These are phyloP conservation scores for Tripterygium wilfordii DNA, from an alignment of 177 flowering plant species.

Conservation along the genomic window DNA sequence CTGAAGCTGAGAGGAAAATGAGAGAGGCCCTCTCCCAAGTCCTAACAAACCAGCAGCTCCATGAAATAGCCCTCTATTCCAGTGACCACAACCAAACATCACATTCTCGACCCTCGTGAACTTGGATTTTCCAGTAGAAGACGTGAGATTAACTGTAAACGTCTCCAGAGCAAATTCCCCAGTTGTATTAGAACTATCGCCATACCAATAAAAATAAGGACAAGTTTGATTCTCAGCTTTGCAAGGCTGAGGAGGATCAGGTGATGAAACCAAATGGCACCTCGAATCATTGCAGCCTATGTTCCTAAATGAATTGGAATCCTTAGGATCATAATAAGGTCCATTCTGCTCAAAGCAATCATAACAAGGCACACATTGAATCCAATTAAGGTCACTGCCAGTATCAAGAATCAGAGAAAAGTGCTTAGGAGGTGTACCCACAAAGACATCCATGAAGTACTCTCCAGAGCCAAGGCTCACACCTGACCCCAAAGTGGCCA, in stretches of 20 bases:
- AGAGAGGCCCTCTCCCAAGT: slow-evolving; percentile 84
- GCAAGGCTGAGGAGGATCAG: slow-evolving; percentile 60
- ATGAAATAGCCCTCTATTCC: slow-evolving; percentile 92
- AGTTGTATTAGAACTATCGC: slow-evolving; percentile 88
- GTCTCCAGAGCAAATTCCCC: slow-evolving; percentile 87
- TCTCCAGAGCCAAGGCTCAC: slow-evolving; percentile 90
- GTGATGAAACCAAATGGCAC: slow-evolving; percentile 66
- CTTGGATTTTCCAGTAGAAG: slow-evolving; percentile 36
- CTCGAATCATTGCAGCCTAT: slow-evolving; percentile 68
- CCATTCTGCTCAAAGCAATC: slow-evolving; percentile 90
- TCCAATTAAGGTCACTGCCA: slow-evolving; percentile 97
- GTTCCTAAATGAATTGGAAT: slow-evolving; percentile 46
- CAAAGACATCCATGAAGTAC: slow-evolving; percentile 93
- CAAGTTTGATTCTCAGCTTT: slow-evolving; percentile 48
- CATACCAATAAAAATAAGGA: slow-evolving; percentile 92
- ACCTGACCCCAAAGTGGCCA: slow-evolving; percentile 84
- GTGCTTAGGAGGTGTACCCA: slow-evolving; percentile 92
- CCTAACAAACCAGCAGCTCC: slow-evolving; percentile 95
- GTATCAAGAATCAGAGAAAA: slow-evolving; percentile 83
- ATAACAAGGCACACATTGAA: slow-evolving; percentile 80
- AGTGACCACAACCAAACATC: slow-evolving; percentile 98
- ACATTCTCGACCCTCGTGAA: slow-evolving; percentile 60
- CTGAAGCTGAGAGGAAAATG: slow-evolving; percentile 85
- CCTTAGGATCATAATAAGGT: slow-evolving; percentile 61
- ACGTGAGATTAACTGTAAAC: slow-evolving; percentile 76